Percentiles rank a stretch among this genome's conserved stretches.
phyloP scores from a whole-genome alignment of 2,329 filamentous ascomycete species.

The Phaeosphaeria sp. region DNA sequence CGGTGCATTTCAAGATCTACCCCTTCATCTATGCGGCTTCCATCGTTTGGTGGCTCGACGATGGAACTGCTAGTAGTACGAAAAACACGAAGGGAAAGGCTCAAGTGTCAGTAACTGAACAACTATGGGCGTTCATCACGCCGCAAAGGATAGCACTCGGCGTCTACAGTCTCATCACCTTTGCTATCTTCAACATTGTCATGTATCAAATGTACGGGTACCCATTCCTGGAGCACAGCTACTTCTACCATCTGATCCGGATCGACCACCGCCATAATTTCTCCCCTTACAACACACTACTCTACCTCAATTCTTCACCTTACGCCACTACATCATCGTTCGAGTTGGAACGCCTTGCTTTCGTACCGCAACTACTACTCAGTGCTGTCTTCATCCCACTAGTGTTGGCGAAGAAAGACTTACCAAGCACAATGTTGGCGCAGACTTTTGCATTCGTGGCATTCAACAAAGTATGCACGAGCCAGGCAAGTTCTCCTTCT shows the following conservation, averaged over 20 bases:
- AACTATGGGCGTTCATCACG: conserved; percentile 36
- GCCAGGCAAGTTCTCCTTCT: conserved; percentile 70
- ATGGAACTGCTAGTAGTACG: conserved; percentile 45
- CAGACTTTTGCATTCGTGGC: conserved; percentile 97
- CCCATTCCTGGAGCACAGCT: conserved; percentile 88
- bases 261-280: conserved; percentile 99
- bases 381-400: conserved; percentile 79
- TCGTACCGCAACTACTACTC: conserved; percentile 84
- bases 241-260: conserved; percentile 87
- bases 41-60: conserved; percentile 81
- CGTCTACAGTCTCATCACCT: conserved; percentile 72
- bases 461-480: conserved; percentile 99
- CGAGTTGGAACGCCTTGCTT: conserved; percentile 79
- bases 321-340: conserved; percentile 48
- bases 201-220: conserved; percentile 81
- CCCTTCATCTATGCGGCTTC: conserved; percentile 92
- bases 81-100: conserved; percentile 1
- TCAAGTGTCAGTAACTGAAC: conserved; percentile 28
- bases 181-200: conserved; percentile 72
- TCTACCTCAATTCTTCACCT: conserved; percentile 81
- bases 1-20: conserved; percentile 98
- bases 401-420: conserved; percentile 77
- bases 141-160: conserved; percentile 62
- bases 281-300: conserved; percentile 89
- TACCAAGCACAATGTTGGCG: conserved; percentile 84